A percentile compares a stretch with the other conserved stretches of the same genome.
phyloP scores from a whole-genome alignment of 179 eudicot genomes.

The Silene vulgaris region DNA sequence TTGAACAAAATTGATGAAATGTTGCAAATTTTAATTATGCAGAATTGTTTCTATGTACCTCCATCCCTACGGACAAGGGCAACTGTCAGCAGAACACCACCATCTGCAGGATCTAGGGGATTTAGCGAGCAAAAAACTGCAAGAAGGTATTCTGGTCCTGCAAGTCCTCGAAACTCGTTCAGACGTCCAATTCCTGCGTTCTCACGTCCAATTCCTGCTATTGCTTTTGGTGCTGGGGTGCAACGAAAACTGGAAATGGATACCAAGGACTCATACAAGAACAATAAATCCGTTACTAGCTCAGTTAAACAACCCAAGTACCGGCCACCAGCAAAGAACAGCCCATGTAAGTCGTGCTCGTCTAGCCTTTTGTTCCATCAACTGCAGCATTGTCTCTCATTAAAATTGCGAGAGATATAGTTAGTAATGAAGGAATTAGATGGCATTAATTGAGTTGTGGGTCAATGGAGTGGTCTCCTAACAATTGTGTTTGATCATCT shows the following conservation, averaged over 20 bases:
- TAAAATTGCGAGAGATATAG: no score
- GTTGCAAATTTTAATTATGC: conserved; percentile 14
- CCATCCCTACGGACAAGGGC: conserved; percentile 74
- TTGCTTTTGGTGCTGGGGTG: conserved; percentile 53
- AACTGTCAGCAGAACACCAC: conserved; percentile 57
- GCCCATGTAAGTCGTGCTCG: conserved; percentile 47
- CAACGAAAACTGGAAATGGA: conserved; percentile 86
- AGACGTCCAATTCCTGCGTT: conserved; percentile 36
- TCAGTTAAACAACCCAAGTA: conserved; percentile 52
- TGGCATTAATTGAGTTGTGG: no score
- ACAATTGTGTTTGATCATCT: no score
- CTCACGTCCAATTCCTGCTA: conserved; percentile 34
- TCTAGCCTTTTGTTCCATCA: no score
- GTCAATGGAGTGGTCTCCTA: no score
- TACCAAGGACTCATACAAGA: conserved; percentile 54
- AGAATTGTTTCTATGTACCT: conserved; percentile 72
- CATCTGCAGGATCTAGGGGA: conserved; percentile 54
- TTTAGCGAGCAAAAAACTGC: conserved; percentile 51
- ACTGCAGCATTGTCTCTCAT: background rate
- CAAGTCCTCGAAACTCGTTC: conserved; percentile 35
- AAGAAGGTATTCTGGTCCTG: conserved; percentile 55
- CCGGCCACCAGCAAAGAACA: conserved; percentile 70
- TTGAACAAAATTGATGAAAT: background rate
- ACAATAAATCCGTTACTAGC: conserved; percentile 42
- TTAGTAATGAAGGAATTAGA: no score